Percentiles rank a stretch among this genome's conserved stretches.
Conservation (phyloP, 352 stramenopile genomes). For the Phytophthora gonapodyides region DNA sequence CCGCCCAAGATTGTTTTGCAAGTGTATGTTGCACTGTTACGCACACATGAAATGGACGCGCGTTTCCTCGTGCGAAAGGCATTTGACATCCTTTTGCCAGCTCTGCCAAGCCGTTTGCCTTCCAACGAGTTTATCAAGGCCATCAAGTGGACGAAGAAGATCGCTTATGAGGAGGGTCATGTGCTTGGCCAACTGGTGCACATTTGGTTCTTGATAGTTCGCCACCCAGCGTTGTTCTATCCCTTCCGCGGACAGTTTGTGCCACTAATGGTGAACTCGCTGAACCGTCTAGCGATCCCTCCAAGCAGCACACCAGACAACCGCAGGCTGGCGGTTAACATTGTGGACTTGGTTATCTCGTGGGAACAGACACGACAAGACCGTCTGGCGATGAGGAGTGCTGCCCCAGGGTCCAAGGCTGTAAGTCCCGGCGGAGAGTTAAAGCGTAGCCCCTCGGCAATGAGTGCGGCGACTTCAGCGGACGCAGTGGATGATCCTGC, state of each 20-base stretch:
- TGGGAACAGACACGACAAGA: conserved; percentile 93
- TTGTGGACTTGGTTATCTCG: conserved; percentile 96
- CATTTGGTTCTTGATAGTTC: conserved; percentile 97
- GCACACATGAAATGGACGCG: conserved; percentile 94
- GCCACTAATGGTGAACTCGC: conserved; percentile 95
- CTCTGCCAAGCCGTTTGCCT: conserved; percentile 88
- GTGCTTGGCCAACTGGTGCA: conserved; percentile 95
- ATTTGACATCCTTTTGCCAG: conserved; percentile 96
- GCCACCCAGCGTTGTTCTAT: conserved; percentile 94
- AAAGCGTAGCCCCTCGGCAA: conserved; percentile 40
- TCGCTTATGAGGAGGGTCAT: conserved; percentile 98
- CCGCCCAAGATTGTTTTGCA: conserved; percentile 97
- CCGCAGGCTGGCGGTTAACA: conserved; percentile 90
- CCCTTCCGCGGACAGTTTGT: conserved; percentile 93
- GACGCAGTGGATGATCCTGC: conserved; percentile 28
- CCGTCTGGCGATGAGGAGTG: conserved; percentile 43
- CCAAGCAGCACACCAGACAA: conserved; percentile 94
- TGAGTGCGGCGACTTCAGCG: conserved; percentile 22
- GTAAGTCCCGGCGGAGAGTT: conserved; percentile 32
- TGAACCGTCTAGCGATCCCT: conserved; percentile 95
- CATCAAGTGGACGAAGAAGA: conserved; percentile 98
- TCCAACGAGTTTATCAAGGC: conserved; percentile 95
- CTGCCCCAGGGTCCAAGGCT: conserved; percentile 17
- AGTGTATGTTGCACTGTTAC: conserved; percentile 95
- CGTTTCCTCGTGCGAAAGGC: conserved; percentile 94